Percentiles rank a stretch among this genome's conserved stretches.
These are phyloP conservation scores for Nidula microcarpa DNA, from an alignment of 768 basidiomycete genomes.

Conservation along the genomic window DNA sequence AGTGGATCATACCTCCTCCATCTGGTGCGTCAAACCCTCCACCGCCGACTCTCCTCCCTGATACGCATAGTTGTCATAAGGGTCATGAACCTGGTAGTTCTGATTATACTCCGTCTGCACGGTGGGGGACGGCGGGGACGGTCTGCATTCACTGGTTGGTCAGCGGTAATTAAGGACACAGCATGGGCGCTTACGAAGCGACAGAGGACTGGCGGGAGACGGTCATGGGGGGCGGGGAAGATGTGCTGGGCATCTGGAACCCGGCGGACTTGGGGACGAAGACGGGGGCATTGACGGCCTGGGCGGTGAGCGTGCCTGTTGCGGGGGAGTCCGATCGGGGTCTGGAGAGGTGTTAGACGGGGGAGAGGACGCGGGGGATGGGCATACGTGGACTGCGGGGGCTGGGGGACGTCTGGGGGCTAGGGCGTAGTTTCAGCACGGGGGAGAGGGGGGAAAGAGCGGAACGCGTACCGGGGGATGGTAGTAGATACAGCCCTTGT, in stretches of 20 bases:
- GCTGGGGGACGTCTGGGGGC: constrained; percentile 9
- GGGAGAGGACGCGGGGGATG: constrained; percentile 4
- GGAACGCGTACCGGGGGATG: constrained; percentile 62
- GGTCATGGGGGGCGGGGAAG: constrained; percentile 19
- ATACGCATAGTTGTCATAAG: constrained; percentile 22
- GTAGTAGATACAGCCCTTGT: constrained; percentile 81
- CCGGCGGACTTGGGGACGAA: constrained; percentile 67
- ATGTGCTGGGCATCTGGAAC: not conserved
- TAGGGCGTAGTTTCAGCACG: constrained; percentile 1
- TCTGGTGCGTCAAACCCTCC: constrained; percentile 22
- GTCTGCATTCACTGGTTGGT: constrained; percentile 4
- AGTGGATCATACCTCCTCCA: constrained; percentile 21
- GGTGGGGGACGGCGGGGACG: constrained; percentile 12
- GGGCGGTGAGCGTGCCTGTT: constrained; percentile 39
- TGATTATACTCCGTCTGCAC: constrained; percentile 10
- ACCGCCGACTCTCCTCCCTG: constrained; percentile 9
- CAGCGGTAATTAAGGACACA: not conserved
- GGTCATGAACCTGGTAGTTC: constrained; percentile 13
- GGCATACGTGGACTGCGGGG: constrained; percentile 25
- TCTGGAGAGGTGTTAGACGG: constrained; percentile 20
- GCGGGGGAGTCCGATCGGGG: constrained; percentile 43
- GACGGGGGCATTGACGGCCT: constrained; percentile 80
- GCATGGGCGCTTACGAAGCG: not conserved
- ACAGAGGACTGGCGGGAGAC: not conserved
- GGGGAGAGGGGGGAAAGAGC: not conserved